A percentile compares a stretch with the other conserved stretches of the same genome.
phyloP scores from a whole-genome alignment of 1,284 basidiomycete species.

The Heterobasidion parviporum region DNA sequence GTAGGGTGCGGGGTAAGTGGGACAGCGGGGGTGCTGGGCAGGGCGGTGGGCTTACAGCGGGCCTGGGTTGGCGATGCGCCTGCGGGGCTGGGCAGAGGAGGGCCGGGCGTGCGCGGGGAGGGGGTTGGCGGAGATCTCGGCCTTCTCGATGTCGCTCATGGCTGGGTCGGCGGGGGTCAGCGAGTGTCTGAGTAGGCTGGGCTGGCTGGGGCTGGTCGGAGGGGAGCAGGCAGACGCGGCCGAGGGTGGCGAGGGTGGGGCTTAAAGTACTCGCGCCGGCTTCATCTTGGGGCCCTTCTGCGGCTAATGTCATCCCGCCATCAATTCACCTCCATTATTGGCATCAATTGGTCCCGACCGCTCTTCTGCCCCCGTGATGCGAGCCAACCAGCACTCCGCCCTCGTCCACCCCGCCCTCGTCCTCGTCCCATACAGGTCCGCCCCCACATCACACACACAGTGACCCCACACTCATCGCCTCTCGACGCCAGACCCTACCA shows the following conservation, averaged over 20 bases:
- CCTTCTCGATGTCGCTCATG: constrained; percentile 2
- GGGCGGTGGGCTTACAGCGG: constrained; percentile 32
- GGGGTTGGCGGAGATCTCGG: not conserved
- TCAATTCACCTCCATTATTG: not conserved
- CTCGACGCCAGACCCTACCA: constrained; percentile 37
- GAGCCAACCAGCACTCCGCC: constrained; percentile 50
- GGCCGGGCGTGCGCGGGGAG: not conserved
- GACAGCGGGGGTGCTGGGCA: not conserved
- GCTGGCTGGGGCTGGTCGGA: too few species aligned
- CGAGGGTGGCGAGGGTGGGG: too few species aligned
- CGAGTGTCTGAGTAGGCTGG: not conserved
- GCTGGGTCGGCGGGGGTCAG: not conserved
- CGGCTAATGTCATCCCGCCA: not conserved
- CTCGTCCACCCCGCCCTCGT: constrained; percentile 58
- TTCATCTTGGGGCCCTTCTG: not conserved
- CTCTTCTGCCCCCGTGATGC: constrained; percentile 22
- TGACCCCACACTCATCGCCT: not conserved
- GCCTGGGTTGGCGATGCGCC: constrained; percentile 39
- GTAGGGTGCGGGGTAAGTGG: not conserved
- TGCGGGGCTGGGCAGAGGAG: not conserved
- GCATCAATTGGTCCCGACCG: not conserved
- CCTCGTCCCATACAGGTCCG: constrained; percentile 67
- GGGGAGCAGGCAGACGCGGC: too few species aligned
- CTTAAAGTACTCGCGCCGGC: too few species aligned
- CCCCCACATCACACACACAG: not conserved